Evolutionary conservation across 2,329 filamentous ascomycete genomes (phyloP), one percentile per base, ranked within the genome.

Genomic region (Xylaria sp.): DNA sequence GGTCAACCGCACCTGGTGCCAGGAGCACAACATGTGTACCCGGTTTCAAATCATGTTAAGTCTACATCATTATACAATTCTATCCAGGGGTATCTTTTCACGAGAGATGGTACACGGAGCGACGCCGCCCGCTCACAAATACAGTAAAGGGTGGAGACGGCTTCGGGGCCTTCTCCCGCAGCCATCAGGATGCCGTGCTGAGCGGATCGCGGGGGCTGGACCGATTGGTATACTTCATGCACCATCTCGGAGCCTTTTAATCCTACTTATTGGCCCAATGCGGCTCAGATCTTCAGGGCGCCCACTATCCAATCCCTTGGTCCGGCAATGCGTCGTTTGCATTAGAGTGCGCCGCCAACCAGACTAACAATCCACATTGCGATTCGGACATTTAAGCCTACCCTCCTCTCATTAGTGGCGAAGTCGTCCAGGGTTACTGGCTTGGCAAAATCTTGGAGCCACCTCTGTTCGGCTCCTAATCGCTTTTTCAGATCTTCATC

Each of bases 301-400:
- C 38, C 22, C 20, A 25, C 10, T 60, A 33, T 17, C 29, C 29
- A 42, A 20, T 44, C 29, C 54, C 27, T 15, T 42, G 11, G 17
- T 56, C 50, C 25, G 45, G 29, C 2, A 55, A 39, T 50, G 25
- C 38, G 7, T 25, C 33, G 6, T 15, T 17, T 42, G 33, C 2
- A 39, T 59, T 82, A 97, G 76, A 98, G 82, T n/a, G 94, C 94
- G 15, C 95, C 95, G 0, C 95, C 95, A 7, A 97, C 86, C 38
- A 93, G 83, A 73, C 89, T 87, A 5, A 97, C 94, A 79, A 97
- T 91, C 93, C 93, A 96, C 94, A 98, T 97, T 3, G 94, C 93
- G 68, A 97, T 79, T 66, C 93, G 84, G 44, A 99, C 96, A 77
- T 93, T 90, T 75, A 96, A 82, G 0, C 93, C 89, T 0, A 98